These are phyloP conservation scores for Colletotrichum spaethianum DNA, from an alignment of 2,329 filamentous ascomycete species.

Conservation along the genomic window DNA sequence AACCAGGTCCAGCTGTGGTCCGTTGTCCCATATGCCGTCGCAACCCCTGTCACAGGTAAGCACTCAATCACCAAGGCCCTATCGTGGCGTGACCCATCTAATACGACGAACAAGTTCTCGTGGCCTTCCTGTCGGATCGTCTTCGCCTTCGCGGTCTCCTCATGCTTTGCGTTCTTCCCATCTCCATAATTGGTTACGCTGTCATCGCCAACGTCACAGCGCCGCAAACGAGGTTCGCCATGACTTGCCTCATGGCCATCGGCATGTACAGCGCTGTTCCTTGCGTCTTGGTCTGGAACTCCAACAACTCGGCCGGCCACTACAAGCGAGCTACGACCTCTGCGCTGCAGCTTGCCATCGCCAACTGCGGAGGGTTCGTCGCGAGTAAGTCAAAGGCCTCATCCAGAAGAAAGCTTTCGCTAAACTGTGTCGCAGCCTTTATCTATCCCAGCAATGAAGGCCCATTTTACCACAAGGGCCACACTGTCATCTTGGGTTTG, in stretches of 20 bases:
- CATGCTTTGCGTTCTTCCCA: slow-evolving; percentile 74
- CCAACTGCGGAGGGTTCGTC: slow-evolving; percentile 78
- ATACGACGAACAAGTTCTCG: slow-evolving; percentile 53
- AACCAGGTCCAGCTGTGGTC: slow-evolving; percentile 74
- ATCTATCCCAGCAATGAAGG: slow-evolving; percentile 71
- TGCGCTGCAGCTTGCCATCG: slow-evolving; percentile 75
- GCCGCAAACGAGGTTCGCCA: slow-evolving; percentile 71
- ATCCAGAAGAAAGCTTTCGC: fast-evolving
- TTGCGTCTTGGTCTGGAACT: slow-evolving; percentile 75
- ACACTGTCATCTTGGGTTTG: slow-evolving; percentile 72
- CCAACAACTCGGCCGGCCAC: slow-evolving; percentile 78
- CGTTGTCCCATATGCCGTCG: slow-evolving; percentile 75
- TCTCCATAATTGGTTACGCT: slow-evolving; percentile 76
- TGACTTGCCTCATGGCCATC: slow-evolving; percentile 78
- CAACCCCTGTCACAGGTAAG: slow-evolving; percentile 67
- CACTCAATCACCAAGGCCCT: background rate
- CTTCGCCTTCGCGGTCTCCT: slow-evolving; percentile 71
- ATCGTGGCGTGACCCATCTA: background rate
- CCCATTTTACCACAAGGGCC: slow-evolving; percentile 72
- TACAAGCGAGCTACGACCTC: slow-evolving; percentile 79
- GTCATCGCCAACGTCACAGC: slow-evolving; percentile 70
- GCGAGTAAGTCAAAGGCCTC: slow-evolving; percentile 58
- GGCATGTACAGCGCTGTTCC: slow-evolving; percentile 76
- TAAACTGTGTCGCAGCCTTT: slow-evolving; percentile 59
- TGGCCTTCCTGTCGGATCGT: slow-evolving; percentile 73